Evolutionary conservation across 306 rosid genomes (phyloP), one percentile per base, ranked within the genome.

Genomic region (Dicorynia guianensis): DNA sequence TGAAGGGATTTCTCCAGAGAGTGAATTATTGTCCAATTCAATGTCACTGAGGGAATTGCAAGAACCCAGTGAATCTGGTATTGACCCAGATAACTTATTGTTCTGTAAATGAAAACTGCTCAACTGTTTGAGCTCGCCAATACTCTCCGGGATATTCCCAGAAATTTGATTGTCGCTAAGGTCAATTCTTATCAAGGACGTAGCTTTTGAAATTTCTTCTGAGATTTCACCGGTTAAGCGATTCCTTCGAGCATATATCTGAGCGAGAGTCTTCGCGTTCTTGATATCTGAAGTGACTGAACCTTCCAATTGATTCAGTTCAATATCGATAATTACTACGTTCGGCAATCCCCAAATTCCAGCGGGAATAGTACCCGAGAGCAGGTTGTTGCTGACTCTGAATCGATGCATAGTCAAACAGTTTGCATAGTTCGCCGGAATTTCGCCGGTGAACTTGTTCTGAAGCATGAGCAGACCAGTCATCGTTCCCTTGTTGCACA

Each of bases 341-440:
- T 78, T 81, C 1, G 98, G 98, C 7, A 96, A 44, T 5, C 98
- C 98, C 99, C 98, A 96, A 4, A 96, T 78, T 10, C 86, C 80
- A 0, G 90, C 40, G 0, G 99, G 98, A 14, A 96, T 72, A 0
- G 66, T 39, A 7, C 99, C 99, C 3, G 91, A 72, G 63, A 96
- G 98, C 1, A 86, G 92, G 84, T 95, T 95, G 8, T 79, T 9
- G 66, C 80, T 86, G 5, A 95, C 97, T 62, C 99, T 85, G 58
- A 95, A 84, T 3, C 99, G 77, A 1, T 1, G n/a, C 38, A 95
- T 13, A 5, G 83, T 81, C 12, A 9, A 42, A 78, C 99, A 95
- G 38, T 78, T 62, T 0, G 79, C 89, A 19, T 95, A 95, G 0
- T 5, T 89, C 0, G 78, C 80, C 11, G 99, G 99, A 70, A 95